A percentile compares a stretch with the other conserved stretches of the same genome.
These are phyloP conservation scores for Colletotrichum scovillei DNA, from an alignment of 2,329 filamentous ascomycete species.

Conservation along the genomic window DNA sequence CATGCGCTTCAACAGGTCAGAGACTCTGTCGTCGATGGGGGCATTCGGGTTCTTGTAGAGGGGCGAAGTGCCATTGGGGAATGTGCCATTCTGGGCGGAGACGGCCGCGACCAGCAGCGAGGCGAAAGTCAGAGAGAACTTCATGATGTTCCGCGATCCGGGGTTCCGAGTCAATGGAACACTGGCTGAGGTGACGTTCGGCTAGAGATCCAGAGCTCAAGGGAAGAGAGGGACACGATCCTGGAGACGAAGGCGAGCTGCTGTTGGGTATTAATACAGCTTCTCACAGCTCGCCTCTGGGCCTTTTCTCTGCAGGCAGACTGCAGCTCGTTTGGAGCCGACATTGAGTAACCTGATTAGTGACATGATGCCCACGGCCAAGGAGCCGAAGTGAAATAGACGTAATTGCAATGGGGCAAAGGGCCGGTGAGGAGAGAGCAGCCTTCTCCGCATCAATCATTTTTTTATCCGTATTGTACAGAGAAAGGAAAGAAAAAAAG, in stretches of 20 bases:
- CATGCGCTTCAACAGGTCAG: slow-evolving; percentile 78
- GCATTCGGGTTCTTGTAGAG: slow-evolving; percentile 74
- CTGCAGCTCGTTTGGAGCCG: not conserved
- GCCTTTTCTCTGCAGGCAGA: too few species aligned
- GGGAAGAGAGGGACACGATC: not conserved
- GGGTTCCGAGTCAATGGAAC: slow-evolving; percentile 8
- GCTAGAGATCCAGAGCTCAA: slow-evolving; percentile 23
- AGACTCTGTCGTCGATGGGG: slow-evolving; percentile 71
- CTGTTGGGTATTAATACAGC: slow-evolving; percentile 36
- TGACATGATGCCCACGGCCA: slow-evolving; percentile 26
- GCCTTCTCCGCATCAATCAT: slow-evolving; percentile 35
- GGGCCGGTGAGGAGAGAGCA: slow-evolving; percentile 9
- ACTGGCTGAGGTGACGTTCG: slow-evolving; percentile 18
- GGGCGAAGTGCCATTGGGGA: slow-evolving; percentile 41
- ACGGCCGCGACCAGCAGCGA: slow-evolving; percentile 40
- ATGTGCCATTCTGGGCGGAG: slow-evolving; percentile 40
- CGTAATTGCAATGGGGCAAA: slow-evolving; percentile 33
- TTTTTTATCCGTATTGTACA: too few species aligned
- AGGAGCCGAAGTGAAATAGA: slow-evolving; percentile 25
- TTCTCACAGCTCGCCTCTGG: not conserved
- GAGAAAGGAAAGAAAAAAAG: too few species aligned
- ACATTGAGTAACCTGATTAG: not conserved
- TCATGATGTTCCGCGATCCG: slow-evolving; percentile 40
- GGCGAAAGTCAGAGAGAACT: slow-evolving; percentile 41
- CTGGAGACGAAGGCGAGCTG: slow-evolving; percentile 9